Evolutionary conservation across 768 basidiomycete species (phyloP), one percentile per base, ranked within the genome.

Genomic region (Podaxis mareebaensis): DNA sequence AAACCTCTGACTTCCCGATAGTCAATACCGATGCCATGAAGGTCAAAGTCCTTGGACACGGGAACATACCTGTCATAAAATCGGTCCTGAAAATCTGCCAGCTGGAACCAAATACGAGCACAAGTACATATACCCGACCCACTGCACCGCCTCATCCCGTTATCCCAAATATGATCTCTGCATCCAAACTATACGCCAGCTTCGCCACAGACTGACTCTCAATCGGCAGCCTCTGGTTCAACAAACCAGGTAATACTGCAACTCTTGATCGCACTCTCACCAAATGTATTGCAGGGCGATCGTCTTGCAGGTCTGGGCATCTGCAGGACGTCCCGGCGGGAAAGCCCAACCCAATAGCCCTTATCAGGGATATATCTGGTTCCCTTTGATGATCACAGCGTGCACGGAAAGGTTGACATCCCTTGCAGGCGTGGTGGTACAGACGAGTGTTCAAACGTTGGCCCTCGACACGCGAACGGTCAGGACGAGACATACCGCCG

Each of bases 351-450:
- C 97, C 97, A 99, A 4, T 92, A 87, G 22, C 97, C 97, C 76
- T 99, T 96, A 77, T 97, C 96, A 0, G 97, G 97, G 74, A 96
- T 98, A 99, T 65, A 99, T 96, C 77, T 99, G 96, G 0, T 97
- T 99, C n/a, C 97, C 97, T 74, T 99, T 99, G 83, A 99, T 98
- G 78, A 99, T 94, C 76, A 98, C 96, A 10, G 94, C 91, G 67
- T 99, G 97, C 1, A 96, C 96, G 3, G 97, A 96, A 0, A 99
- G 79, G 72, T 99, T 99, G 76, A 99, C 96, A 79, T 96, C 97
- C 97, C 97, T 99, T 1, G 97, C 97, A 42, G 99, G 88, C 3
- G 96, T 98, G 5, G 97, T 96, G 0, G 97, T 99, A 73, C 94
- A 97, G 49, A 97, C 94, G 28, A 99, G 81, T 0, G 98, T 95